These are phyloP conservation scores for Boletus sp. DNA, from an alignment of 768 basidiomycete genomes.

Conservation along the genomic window DNA sequence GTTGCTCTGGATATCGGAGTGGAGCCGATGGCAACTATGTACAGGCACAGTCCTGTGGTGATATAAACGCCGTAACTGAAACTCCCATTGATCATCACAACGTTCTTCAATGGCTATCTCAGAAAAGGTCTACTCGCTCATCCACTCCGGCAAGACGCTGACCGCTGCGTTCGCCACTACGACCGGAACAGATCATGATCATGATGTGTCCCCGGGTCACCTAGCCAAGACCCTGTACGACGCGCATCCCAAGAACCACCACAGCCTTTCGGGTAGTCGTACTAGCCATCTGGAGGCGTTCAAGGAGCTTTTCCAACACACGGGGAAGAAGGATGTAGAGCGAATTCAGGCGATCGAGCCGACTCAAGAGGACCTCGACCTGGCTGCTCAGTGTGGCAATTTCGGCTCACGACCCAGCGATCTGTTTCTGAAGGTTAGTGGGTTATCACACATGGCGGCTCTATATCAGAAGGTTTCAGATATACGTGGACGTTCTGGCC, in stretches of 20 bases:
- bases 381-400: slow-evolving; percentile 45
- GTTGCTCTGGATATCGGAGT: neutral
- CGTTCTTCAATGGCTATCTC: slow-evolving; percentile 23
- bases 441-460: neutral
- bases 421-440: slow-evolving; percentile 55
- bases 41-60: neutral
- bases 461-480: slow-evolving; percentile 32
- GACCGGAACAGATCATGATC: slow-evolving; percentile 24
- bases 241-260: slow-evolving; percentile 24
- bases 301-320: slow-evolving; percentile 16
- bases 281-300: slow-evolving; percentile 15
- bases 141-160: slow-evolving; percentile 35
- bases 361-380: slow-evolving; percentile 42
- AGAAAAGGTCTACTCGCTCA: slow-evolving; percentile 32
- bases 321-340: slow-evolving; percentile 16
- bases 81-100: neutral
- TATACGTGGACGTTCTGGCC: slow-evolving; percentile 61
- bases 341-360: slow-evolving; percentile 24
- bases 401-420: slow-evolving; percentile 55
- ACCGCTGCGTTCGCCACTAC: slow-evolving; percentile 41
- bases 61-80: neutral
- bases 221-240: slow-evolving; percentile 41
- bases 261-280: slow-evolving; percentile 16
- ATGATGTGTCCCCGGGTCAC: slow-evolving; percentile 27
- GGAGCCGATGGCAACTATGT: neutral